A percentile compares a stretch with the other conserved stretches of the same genome.
Evolutionary conservation across 306 rosid species (phyloP).

Genomic region (Acacia melanoxylon): DNA sequence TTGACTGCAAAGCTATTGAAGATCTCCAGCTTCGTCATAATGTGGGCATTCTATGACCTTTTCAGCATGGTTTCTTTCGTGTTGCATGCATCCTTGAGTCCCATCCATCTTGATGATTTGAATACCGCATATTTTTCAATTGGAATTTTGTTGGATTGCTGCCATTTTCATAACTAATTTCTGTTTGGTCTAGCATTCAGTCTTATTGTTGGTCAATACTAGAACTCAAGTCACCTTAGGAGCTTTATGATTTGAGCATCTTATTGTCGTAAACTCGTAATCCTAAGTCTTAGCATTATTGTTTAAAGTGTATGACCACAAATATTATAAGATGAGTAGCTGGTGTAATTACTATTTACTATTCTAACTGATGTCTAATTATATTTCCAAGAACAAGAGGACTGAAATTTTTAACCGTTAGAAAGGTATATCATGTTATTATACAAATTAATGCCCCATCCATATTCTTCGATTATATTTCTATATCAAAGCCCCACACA

Average conservation of each 20-base stretch:
- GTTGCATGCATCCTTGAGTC: background rate
- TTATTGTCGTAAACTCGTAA: background rate
- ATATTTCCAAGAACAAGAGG: conserved; percentile 24
- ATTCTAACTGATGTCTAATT: background rate
- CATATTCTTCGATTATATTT: background rate
- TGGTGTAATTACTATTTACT: conserved; percentile 6
- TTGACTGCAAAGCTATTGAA: conserved; percentile 75
- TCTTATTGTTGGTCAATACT: background rate
- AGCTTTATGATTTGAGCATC: conserved; percentile 22
- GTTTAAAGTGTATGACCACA: conserved; percentile 8
- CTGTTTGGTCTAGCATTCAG: conserved; percentile 1
- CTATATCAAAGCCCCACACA: background rate
- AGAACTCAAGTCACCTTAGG: background rate
- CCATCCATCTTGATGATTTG: conserved; percentile 6
- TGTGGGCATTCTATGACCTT: conserved; percentile 47
- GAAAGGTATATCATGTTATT: conserved; percentile 16
- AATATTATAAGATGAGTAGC: background rate
- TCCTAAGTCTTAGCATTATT: background rate
- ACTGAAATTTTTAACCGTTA: conserved; percentile 8
- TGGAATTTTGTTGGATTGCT: conserved; percentile 8
- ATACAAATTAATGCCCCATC: conserved; percentile 12
- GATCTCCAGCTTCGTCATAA: conserved; percentile 82
- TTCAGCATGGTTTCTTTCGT: background rate
- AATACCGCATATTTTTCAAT: background rate
- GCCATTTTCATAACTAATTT: conserved; percentile 19